Evolutionary conservation across 1,139 yeast species (phyloP), one percentile per base, ranked within the genome.

Genomic region (Scheffersomyces segobiensis): DNA sequence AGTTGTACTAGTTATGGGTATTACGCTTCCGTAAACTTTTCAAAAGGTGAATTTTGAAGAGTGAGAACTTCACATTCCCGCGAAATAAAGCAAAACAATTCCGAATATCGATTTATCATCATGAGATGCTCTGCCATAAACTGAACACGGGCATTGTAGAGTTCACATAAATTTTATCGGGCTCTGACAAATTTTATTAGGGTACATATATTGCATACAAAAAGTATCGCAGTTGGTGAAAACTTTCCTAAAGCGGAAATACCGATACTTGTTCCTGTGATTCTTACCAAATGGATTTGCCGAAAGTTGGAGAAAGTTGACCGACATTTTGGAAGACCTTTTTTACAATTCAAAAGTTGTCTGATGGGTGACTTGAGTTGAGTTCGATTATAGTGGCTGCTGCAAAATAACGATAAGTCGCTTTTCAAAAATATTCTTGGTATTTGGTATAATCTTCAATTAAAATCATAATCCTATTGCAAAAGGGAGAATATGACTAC

Each of bases 401-500:
- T 14, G 42, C 17, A 32, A 3, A 24, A 24, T 24, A 1, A 4
- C 42, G 42, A 32, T 14, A 32, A 14, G 42, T 32, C 17, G 26
- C 26, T 2, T 32, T 32, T 5, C 2, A 32, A 32, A 32, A 32
- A 32, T 32, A 32, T 32, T 32, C 17, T 12, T 32, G 3, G 42
- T 32, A 32, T 32, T 32, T 32, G 42, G 42, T 32, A 17, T 4
- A 32, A 32, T 32, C 3, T 12, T 32, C 12, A 32, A 32, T 17
- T 32, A 14, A 32, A 32, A 10, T 10, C 42, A 10, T 32, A 10
- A 32, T 32, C 8, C 42, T 32, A 32, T 10, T 10, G 14, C 10
- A 26, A 26, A 32, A 1, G 17, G 12, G 14, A 10, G 3, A 32
- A 32, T 24, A 24, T 32, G 42, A 7, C 55, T 18, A 60, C 69